Evolutionary conservation across 2,329 filamentous ascomycete genomes (phyloP), one percentile per base, ranked within the genome.

Genomic region (Harringtonia aguacate): DNA sequence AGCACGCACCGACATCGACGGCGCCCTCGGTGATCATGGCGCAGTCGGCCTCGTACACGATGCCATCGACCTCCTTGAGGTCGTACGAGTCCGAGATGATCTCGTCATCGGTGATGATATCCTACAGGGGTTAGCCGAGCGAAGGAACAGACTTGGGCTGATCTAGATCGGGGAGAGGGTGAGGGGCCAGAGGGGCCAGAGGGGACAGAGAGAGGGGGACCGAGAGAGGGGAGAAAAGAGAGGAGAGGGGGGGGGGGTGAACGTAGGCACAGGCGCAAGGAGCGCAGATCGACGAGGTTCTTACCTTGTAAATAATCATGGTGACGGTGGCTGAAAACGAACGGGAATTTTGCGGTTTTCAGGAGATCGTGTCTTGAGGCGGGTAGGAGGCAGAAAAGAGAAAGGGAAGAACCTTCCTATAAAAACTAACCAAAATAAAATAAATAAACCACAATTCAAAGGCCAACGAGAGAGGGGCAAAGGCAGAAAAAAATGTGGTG

Each of bases 31-130:
- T 79, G 70, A 95, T 88, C 80, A 90, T 94, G 63, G 75, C 73
- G 70, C 89, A 95, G 71, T 98, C 84, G 62, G 82, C 83, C 74
- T 97, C 90, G 72, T 85, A 97, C 58, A 84, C 80, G 55, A 85
- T 72, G 55, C 78, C 80, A 65, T 89, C 85, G 52, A 90, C 63
- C 65, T 84, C 73, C 72, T 86, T 87, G 62, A 94, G 67, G 56
- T 88, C 74, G 73, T 83, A 95, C 56, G 85, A 92, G 72, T 97
- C 90, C 61, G 92, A 94, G 80, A 97, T 81, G 66, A 98, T 77
- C 83, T 98, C 92, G 72, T 95, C 90, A 54, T 72, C 86, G 67
- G 79, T 85, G 68, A 95, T 65, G 58, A 92, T 70, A 65, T 98
- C 92, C 92, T 98, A 59, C 21, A 31, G 20, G 7, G 4, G 18